Evolutionary conservation across 352 stramenopile species (phyloP), one percentile per base, ranked within the genome.

Genomic region (Phytophthora pseudosyringae): DNA sequence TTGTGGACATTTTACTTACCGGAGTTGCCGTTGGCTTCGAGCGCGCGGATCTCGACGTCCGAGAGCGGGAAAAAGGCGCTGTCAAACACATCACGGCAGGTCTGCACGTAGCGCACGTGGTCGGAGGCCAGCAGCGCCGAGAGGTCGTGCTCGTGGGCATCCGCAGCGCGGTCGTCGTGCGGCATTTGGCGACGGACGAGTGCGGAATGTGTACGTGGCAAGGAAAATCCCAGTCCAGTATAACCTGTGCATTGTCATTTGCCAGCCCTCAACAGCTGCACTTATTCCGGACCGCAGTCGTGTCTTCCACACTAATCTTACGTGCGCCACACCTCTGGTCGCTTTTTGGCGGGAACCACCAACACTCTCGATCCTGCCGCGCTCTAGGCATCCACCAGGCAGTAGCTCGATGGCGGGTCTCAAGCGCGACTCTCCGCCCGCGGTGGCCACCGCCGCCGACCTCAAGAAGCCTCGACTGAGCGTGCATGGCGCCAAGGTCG

Each of bases 11-110:
- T 51, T 33, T 44, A 38, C 10, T 41, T 73, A 93, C 83, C 86
- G 0, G 71, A 73, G 75, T 93, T 93, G 50, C 83, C 86, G 10
- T 88, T 73, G 26, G 63, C 64, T 67, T 88, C 61, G 29, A 95
- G 71, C 29, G 69, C 62, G 36, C 69, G 59, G 31, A 92, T 72
- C 47, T 95, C 84, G 7, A 41, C 28, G 1, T 38, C 21, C 1
- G 82, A 78, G n/a, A 95, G 69, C 46, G 79, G 60, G 51, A 75
- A 75, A 41, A 74, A 84, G 29, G 38, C 21, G 15, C 43, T 28
- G 0, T n/a, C 31, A 51, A 70, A 76, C 0, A 66, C 6, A 0
- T 54, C 31, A 18, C 61, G 58, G 18, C 60, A 40, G 1, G 49
- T 41, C 13, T 61, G 51, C 15, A 79, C 66, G 53, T 83, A 75